Evolutionary conservation across 1,284 basidiomycete species (phyloP).

Genomic region (Porogramme epimiltina): DNA sequence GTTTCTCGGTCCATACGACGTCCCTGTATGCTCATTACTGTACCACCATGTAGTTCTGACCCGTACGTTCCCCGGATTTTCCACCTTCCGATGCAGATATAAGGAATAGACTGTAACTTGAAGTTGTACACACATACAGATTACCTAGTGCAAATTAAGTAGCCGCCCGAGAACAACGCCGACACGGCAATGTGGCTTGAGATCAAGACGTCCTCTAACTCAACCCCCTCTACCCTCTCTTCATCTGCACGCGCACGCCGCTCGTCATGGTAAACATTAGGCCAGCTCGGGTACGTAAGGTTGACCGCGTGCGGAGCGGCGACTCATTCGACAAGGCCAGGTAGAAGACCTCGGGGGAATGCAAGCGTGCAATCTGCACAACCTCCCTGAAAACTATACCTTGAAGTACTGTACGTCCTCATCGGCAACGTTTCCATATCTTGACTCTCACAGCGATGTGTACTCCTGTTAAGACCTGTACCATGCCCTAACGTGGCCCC

Average conservation of each 20-base stretch:
- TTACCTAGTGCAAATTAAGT: too few species aligned
- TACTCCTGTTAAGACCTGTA: slow-evolving; percentile 65
- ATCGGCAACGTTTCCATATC: too few species aligned
- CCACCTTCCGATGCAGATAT: too few species aligned
- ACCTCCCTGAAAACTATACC: slow-evolving; percentile 85
- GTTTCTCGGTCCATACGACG: too few species aligned
- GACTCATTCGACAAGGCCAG: slow-evolving; percentile 33
- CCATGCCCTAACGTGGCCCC: slow-evolving; percentile 90
- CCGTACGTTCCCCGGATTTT: too few species aligned
- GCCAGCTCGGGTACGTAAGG: slow-evolving; percentile 47
- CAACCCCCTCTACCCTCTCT: neutral
- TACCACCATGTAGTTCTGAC: slow-evolving; percentile 12
- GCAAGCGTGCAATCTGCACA: slow-evolving; percentile 90
- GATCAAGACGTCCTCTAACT: too few species aligned
- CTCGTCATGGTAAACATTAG: slow-evolving; percentile 64
- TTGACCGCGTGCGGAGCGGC: neutral
- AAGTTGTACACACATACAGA: too few species aligned
- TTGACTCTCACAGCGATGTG: too few species aligned
- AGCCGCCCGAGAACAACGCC: too few species aligned
- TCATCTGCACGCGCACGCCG: too few species aligned
- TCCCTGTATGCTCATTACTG: slow-evolving; percentile 18
- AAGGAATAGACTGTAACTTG: too few species aligned
- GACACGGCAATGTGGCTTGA: too few species aligned
- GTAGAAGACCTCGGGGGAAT: slow-evolving; percentile 80
- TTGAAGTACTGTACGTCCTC: slow-evolving; percentile 84